Evolutionary conservation across 2,329 filamentous ascomycete genomes (phyloP), one percentile per base, ranked within the genome.

Genomic region (Hymenoscyphus scutula): DNA sequence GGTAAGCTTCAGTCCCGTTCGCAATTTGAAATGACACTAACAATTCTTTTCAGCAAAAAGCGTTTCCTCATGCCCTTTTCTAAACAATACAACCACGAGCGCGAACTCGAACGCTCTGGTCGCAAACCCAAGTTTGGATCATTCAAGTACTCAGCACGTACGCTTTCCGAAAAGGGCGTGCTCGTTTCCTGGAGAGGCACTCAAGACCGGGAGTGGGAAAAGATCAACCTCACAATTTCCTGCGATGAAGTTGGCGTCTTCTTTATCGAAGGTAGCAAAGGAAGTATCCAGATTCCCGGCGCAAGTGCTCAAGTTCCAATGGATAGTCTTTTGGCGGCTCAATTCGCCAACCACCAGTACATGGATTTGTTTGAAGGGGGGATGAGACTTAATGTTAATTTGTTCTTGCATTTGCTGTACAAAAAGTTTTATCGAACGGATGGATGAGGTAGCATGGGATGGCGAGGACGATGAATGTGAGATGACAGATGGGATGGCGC

Each of bases 11-110:
- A 10, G 13, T 51, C 19, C 19, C n/a, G 11, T 25, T 23, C 13
- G 5, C 3, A 8, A 7, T 13, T 5, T 13, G 1, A 25, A 23
- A 13, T 13, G 19, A 51, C 45, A 51, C 45, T 51, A 23, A 51
- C n/a, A 5, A 13, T 51, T 25, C 23, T 19, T 25, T 15, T 70
- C 69, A 88, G 89, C 65, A 96, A 96, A 80, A 96, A 96, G 76
- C 86, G 90, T 59, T 97, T 97, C 82, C 83, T 97, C 61, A 84
- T 99, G 76, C 95, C 95, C 15, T 99, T 99, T 76, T 97, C 94
- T 27, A 96, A 96, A 74, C 95, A 99, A 77, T 99, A 97, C 85
- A 96, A 97, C 77, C 95, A 99, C 77, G 92, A 98, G 79, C 89
- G 92, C 68, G 95, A 99, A 78, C 87, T 99, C 34, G 92, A 97